These are phyloP conservation scores for Henningerozyma blattae DNA, from an alignment of 805 yeast species.

Conservation along the genomic window DNA sequence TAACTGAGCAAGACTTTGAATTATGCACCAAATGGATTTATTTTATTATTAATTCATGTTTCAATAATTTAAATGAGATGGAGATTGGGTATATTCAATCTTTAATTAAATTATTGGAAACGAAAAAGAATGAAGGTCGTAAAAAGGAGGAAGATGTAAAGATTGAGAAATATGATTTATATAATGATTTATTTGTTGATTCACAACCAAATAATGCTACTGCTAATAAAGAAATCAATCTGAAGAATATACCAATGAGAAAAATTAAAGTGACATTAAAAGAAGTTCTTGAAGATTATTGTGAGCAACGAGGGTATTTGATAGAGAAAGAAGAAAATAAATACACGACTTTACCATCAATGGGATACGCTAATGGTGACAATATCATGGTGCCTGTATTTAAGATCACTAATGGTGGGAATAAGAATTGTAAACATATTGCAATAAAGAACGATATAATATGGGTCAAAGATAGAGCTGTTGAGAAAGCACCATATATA, in stretches of 20 bases:
- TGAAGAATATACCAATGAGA: slow-evolving; percentile 29
- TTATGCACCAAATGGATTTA: slow-evolving; percentile 6
- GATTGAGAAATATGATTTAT: not conserved
- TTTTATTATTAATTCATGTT: not conserved
- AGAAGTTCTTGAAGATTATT: slow-evolving; percentile 54
- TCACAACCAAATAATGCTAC: slow-evolving; percentile 1
- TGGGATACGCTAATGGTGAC: slow-evolving; percentile 13
- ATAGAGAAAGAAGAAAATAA: slow-evolving; percentile 8
- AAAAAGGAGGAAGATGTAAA: not conserved
- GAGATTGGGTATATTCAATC: too few relatives aligned
- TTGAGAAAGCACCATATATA: slow-evolving; percentile 11
- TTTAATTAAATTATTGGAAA: too few relatives aligned
- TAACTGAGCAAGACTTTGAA: not conserved
- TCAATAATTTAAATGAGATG: too few relatives aligned
- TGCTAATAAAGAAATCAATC: not conserved
- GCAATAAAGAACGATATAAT: slow-evolving; percentile 58
- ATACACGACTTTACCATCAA: slow-evolving; percentile 12
- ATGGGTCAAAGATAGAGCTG: slow-evolving; percentile 29
- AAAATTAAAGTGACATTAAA: slow-evolving; percentile 39
- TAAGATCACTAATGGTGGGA: slow-evolving; percentile 4
- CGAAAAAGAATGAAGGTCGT: too few relatives aligned
- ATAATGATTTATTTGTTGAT: not conserved
- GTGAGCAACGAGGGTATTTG: slow-evolving; percentile 36
- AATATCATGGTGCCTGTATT: slow-evolving; percentile 15
- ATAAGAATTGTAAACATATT: slow-evolving; percentile 1